A percentile compares a stretch with the other conserved stretches of the same genome.
Evolutionary conservation across 1,284 basidiomycete genomes (phyloP).

Genomic region (Apiotrichum gamsii): DNA sequence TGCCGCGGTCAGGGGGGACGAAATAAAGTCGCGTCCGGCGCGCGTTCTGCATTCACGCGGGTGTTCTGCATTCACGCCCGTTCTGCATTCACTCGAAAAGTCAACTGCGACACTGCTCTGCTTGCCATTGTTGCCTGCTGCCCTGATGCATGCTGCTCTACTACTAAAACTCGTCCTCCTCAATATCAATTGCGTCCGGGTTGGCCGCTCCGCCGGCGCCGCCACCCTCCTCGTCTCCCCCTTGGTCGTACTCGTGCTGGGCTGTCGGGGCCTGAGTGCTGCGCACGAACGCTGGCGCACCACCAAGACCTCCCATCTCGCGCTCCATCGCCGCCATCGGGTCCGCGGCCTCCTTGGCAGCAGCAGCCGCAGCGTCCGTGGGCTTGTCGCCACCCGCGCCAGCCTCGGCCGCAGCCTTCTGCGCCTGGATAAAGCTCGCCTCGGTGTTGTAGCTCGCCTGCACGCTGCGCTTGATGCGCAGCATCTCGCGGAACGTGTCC

Average conservation of each 20-base stretch:
- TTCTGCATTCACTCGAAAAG: too few relatives aligned
- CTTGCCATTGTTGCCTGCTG: too few relatives aligned
- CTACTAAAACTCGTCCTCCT: constrained; percentile 40
- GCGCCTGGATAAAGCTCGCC: constrained; percentile 71
- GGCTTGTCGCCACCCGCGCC: constrained; percentile 41
- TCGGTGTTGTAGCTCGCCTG: constrained; percentile 99
- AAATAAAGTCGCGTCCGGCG: too few relatives aligned
- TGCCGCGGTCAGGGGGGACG: too few relatives aligned
- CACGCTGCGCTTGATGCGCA: constrained; percentile 94
- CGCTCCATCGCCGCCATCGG: constrained; percentile 55
- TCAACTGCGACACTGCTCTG: too few relatives aligned
- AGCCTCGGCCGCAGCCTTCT: constrained; percentile 64
- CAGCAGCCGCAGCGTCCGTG: constrained; percentile 32
- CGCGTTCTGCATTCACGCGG: too few relatives aligned
- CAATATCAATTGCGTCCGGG: constrained; percentile 46
- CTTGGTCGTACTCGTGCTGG: constrained; percentile 30
- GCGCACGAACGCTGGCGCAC: constrained; percentile 59
- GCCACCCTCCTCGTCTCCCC: constrained; percentile 22
- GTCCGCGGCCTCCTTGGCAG: constrained; percentile 49
- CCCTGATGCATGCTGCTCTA: not conserved
- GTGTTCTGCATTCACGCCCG: too few relatives aligned
- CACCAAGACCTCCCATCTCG: constrained; percentile 56
- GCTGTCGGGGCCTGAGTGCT: constrained; percentile 48
- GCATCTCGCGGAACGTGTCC: constrained; percentile 98
- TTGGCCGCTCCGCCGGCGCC: constrained; percentile 29